Evolutionary conservation across 805 yeast species (phyloP), one percentile per base, ranked within the genome.

Genomic region (Saccharomycopsis olivae): DNA sequence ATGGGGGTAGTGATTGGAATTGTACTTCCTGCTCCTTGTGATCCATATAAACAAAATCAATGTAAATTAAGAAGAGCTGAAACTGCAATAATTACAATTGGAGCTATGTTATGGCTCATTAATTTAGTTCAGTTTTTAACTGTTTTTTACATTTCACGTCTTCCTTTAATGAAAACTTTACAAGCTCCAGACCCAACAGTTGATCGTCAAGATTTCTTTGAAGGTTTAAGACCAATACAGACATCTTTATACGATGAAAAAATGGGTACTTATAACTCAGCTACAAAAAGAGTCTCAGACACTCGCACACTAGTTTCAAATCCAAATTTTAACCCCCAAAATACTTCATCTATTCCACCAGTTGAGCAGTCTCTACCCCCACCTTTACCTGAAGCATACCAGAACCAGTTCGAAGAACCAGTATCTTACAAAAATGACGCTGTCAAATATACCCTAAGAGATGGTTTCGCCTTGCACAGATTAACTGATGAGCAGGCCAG

Each of bases 61-160:
- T 65, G 69, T 49, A 39, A 43, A 10, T 47, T 58, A 44, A 49
- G 69, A 30, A 56, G 54, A 41, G 65, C 66, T 3, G 49, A 60
- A 18, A 57, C 61, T 20, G 57, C 64, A 0, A 59, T 66, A 24
- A 50, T 59, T n/a, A 61, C 62, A 13, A 49, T 64, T 11, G 59
- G 65, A 1, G 57, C 62, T 6, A 57, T 65, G 25, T 34, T 62
- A 11, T 66, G 71, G 71, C 40, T 62, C 11, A 49, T 54, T 15
- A 60, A 58, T 35, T 46, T 62, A 40, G 59, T 60, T 5, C 58
- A 60, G 55, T 64, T 62, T 44, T 40, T 60, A 6, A 63, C 69
- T 15, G 59, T 66, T 1, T 48, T 59, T 20, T 63, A 62, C 49
- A 62, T 65, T 10, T 57, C 66, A 3, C 46, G 61, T 23, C 47